A percentile compares a stretch with the other conserved stretches of the same genome.
These are phyloP conservation scores for Penicillium sp. DNA, from an alignment of 2,329 filamentous ascomycete genomes.

Conservation along the genomic window DNA sequence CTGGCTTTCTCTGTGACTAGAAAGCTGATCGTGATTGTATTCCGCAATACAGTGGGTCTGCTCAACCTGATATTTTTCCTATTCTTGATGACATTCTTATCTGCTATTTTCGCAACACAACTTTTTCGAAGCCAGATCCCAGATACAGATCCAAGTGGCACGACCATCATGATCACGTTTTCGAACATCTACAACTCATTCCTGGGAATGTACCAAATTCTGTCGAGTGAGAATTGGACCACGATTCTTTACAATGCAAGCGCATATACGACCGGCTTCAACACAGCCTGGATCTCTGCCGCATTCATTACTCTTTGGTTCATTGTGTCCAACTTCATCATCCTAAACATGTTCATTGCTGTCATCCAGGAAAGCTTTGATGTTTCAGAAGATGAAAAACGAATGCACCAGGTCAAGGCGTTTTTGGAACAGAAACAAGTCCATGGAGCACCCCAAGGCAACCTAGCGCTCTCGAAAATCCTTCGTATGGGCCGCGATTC, in stretches of 20 bases:
- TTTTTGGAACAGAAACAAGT: slow-evolving; percentile 91
- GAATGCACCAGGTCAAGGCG: slow-evolving; percentile 90
- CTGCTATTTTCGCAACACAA: slow-evolving; percentile 89
- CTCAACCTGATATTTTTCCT: slow-evolving; percentile 94
- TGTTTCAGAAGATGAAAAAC: slow-evolving; percentile 96
- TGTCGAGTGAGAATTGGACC: slow-evolving; percentile 98
- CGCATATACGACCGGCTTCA: slow-evolving; percentile 59
- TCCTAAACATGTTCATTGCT: slow-evolving; percentile 99
- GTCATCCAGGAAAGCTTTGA: slow-evolving; percentile 99
- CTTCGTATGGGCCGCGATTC: slow-evolving; percentile 62
- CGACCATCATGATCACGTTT: slow-evolving; percentile 71
- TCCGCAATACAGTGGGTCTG: slow-evolving; percentile 89
- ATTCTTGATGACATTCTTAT: slow-evolving; percentile 89
- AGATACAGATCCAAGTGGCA: slow-evolving; percentile 57
- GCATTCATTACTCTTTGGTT: slow-evolving; percentile 94
- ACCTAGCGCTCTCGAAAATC: slow-evolving; percentile 61
- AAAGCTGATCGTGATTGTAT: slow-evolving; percentile 78
- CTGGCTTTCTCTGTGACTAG: slow-evolving; percentile 83
- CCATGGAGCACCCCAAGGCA: slow-evolving; percentile 64
- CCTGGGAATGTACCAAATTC: slow-evolving; percentile 93
- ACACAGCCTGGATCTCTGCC: slow-evolving; percentile 89
- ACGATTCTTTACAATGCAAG: slow-evolving; percentile 79
- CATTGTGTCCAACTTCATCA: slow-evolving; percentile 89
- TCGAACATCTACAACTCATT: slow-evolving; percentile 93
- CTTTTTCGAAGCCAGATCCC: slow-evolving; percentile 87